These are phyloP conservation scores for Maudiozyma barnettii DNA, from an alignment of 805 yeast species.

Conservation along the genomic window DNA sequence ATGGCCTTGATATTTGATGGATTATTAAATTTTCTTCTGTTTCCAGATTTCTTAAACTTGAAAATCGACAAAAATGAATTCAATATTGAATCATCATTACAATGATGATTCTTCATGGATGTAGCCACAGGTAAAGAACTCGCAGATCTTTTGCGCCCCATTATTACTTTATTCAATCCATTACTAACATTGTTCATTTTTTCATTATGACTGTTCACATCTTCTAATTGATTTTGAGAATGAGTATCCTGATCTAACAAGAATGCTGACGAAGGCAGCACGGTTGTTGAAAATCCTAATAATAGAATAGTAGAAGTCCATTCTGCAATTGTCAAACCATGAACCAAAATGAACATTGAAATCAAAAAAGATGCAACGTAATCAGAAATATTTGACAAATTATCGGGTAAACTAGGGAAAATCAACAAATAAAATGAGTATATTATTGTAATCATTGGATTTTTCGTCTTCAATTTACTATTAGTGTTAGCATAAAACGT, in stretches of 20 bases:
- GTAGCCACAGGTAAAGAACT: slow-evolving; percentile 14
- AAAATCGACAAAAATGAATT: not conserved
- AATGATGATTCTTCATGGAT: not conserved
- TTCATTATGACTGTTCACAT: not conserved
- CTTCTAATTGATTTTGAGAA: not conserved
- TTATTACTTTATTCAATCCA: not conserved
- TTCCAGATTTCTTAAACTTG: not conserved
- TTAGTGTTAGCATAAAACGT: slow-evolving; percentile 22
- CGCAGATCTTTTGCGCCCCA: slow-evolving; percentile 7
- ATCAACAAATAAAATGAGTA: slow-evolving; percentile 23
- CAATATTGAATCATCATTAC: not conserved
- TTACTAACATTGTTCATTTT: not conserved
- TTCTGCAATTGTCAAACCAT: slow-evolving; percentile 27
- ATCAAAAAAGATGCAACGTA: slow-evolving; percentile 21
- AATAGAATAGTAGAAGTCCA: slow-evolving; percentile 29
- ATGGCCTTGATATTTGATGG: slow-evolving; percentile 26
- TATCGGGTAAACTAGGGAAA: slow-evolving; percentile 18
- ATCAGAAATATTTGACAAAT: slow-evolving; percentile 18
- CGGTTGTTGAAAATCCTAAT: slow-evolving; percentile 27
- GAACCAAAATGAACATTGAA: slow-evolving; percentile 22
- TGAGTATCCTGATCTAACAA: slow-evolving; percentile 10
- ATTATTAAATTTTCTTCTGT: slow-evolving; percentile 3
- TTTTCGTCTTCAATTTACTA: slow-evolving; percentile 26
- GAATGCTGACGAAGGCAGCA: slow-evolving; percentile 15
- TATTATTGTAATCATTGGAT: slow-evolving; percentile 25